Evolutionary conservation across 2,329 filamentous ascomycete genomes (phyloP), one percentile per base, ranked within the genome.

Genomic region (Aspergillus persii): DNA sequence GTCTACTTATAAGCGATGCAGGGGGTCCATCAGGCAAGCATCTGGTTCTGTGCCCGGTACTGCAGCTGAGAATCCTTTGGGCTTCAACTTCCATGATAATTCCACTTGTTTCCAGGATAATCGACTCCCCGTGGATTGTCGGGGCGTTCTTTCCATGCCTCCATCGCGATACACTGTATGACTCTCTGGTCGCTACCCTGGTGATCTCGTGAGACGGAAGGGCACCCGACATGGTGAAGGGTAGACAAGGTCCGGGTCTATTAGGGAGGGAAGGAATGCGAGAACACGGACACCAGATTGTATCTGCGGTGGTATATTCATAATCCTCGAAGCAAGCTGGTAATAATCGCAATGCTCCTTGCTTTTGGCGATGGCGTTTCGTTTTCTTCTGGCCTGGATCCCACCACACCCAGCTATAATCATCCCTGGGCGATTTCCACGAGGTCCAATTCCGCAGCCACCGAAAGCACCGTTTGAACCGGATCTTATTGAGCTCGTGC

Each of bases 321-420:
- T 71, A 70, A 57, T 68, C 71, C 50, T 63, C 63, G 23, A 72
- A 30, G 46, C 62, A 71, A 9, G 61, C 60, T 4, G 69, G 71
- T 30, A 75, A 12, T 64, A 69, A 69, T 33, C 61, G 58, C 48
- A 68, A 44, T 3, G 36, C 31, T 33, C 49, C 63, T 53, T 55
- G 61, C 26, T 65, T 59, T 33, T 62, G 53, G 2, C 59, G 59
- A 46, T 69, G 68, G 48, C 61, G 62, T 50, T 68, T 52, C 27
- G 61, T 54, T 29, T 66, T 69, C 46, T 67, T 63, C 26, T 71
- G 65, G 1, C 64, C 66, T 9, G 73, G 74, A 63, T 77, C 72
- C 76, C 76, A 77, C 76, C 76, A 78, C 11, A 76, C 66, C 73
- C 75, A 76, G 49, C 61, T 68, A 61, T 76, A 77, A 54, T 76